Evolutionary conservation across 805 yeast genomes (phyloP), one percentile per base, ranked within the genome.

Genomic region (Sugiyamaella marilandica): DNA sequence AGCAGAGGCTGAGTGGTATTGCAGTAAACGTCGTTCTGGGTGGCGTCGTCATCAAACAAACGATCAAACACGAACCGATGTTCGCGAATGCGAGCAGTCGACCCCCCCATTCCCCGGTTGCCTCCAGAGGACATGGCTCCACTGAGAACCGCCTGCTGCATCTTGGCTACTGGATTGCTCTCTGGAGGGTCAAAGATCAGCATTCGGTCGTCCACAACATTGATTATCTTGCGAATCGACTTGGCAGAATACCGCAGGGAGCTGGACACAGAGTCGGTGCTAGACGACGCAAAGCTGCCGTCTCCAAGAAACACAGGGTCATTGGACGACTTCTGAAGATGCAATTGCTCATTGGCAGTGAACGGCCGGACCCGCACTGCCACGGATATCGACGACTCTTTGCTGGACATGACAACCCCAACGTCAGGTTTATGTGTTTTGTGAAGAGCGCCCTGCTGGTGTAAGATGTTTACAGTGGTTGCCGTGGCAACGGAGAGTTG

Each of bases 101-200:
- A 18, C 5, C 49, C 51, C 5, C 47, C 32, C 24, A 29, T 35
- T 4, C 81, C 68, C 2, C 70, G 64, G 53, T 71, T 73, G 11
- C 43, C 43, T 11, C 48, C 56, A 68, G 77, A 48, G 62, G 76
- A 56, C 18, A 66, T 65, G 18, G 56, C 56, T 14, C 54, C 57
- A 54, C 62, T 45, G 62, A 66, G 57, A 49, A 65, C 61, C 53
- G 67, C 41, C 67, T 62, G 60, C 63, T 80, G 84, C 79, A 80
- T 74, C 45, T 66, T 66, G 14, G 70, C 70, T 52, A 80, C 60
- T 0, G 92, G 90, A 58, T 81, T 85, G 16, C 79, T 74, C 45
- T 83, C 87, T 2, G 86, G 81, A 0, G 96, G 97, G 69, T 89
- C 96, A 66, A 89, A 89, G 8, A 89, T 81, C 51, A 89, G 74